Percentiles rank a stretch among this genome's conserved stretches.
Evolutionary conservation across 2,329 filamentous ascomycete genomes (phyloP).

Genomic region (Fusarium sp.): DNA sequence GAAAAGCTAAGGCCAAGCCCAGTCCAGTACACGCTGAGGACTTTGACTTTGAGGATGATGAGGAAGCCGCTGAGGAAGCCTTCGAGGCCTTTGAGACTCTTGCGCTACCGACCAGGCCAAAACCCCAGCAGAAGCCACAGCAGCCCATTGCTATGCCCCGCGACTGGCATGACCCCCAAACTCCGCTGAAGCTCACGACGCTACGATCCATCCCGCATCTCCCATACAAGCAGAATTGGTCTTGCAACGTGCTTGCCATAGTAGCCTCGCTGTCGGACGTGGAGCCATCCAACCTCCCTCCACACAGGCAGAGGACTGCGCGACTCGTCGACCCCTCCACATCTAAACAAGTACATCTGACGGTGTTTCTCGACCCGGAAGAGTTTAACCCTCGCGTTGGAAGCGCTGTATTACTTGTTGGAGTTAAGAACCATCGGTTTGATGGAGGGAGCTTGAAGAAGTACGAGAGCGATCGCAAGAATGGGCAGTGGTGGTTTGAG

Average conservation of each 20-base stretch:
- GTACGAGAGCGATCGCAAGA: conserved; percentile 55
- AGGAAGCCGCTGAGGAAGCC: conserved; percentile 49
- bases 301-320: conserved; percentile 64
- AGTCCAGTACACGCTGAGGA: not conserved
- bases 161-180: conserved; percentile 55
- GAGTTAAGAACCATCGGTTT: conserved; percentile 69
- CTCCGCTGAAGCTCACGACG: conserved; percentile 64
- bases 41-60: conserved; percentile 26
- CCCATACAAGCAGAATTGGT: conserved; percentile 70
- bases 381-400: conserved; percentile 61
- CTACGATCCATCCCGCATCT: conserved; percentile 63
- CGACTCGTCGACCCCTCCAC: conserved; percentile 65
- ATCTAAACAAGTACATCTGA: conserved; percentile 63
- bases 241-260: conserved; percentile 66
- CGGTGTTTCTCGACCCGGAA: conserved; percentile 66
- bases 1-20: not conserved
- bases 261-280: conserved; percentile 60
- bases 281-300: conserved; percentile 62
- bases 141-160: conserved; percentile 54
- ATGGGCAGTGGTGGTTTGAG: conserved; percentile 63
- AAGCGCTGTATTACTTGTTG: conserved; percentile 63
- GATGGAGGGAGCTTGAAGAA: conserved; percentile 61
- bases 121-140: conserved; percentile 17
- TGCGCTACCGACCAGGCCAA: conserved; percentile 36
- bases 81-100: conserved; percentile 55